phyloP scores from a whole-genome alignment of 805 yeast species.

The Gaillardinia entomophila region DNA sequence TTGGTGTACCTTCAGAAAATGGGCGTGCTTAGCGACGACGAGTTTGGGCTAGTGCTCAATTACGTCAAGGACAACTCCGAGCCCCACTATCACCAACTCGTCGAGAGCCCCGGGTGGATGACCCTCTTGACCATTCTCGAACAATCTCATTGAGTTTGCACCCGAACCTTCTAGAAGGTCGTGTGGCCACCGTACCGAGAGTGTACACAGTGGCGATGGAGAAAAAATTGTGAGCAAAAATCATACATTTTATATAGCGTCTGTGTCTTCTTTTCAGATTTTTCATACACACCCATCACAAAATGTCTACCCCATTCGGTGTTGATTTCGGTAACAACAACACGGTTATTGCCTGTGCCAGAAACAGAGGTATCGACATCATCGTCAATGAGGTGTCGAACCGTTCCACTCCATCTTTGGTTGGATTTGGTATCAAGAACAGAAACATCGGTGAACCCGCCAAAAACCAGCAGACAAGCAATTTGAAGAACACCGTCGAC shows the following conservation, averaged over 20 bases:
- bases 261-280: no score
- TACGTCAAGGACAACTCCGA: slow-evolving; percentile 39
- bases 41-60: slow-evolving; percentile 42
- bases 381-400: slow-evolving; percentile 98
- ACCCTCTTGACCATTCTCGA: slow-evolving; percentile 54
- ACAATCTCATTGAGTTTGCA: slow-evolving; percentile 14
- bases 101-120: slow-evolving; percentile 77
- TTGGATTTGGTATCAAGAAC: slow-evolving; percentile 86
- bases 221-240: no score
- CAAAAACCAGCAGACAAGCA: slow-evolving; percentile 93
- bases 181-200: neutral
- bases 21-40: slow-evolving; percentile 54
- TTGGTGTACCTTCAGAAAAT: slow-evolving; percentile 51
- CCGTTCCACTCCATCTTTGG: slow-evolving; percentile 88
- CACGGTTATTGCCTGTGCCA: slow-evolving; percentile 92
- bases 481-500: slow-evolving; percentile 93
- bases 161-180: neutral
- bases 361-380: slow-evolving; percentile 97
- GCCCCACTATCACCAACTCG: slow-evolving; percentile 44
- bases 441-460: slow-evolving; percentile 95
- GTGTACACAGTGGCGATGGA: neutral
- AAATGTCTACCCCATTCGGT: slow-evolving; percentile 93
- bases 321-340: slow-evolving; percentile 94
- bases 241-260: no score
- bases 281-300: no score